Base-by-base conservation (phyloP, 768 basidiomycete genomes). In the Jaapia argillacea region DNA sequence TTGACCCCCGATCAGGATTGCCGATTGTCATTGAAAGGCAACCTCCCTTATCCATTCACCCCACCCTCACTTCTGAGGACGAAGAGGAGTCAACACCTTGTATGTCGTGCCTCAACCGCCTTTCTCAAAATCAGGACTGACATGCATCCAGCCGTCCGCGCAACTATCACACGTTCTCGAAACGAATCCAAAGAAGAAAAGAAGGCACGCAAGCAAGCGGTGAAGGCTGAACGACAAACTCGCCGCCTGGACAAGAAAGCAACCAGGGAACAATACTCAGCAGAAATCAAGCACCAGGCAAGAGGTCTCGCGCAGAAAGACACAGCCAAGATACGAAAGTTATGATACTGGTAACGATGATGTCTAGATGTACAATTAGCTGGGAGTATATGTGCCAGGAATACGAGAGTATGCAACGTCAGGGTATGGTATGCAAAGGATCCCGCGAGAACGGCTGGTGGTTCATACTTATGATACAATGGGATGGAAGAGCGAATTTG, bases 1-100 rank as follows among this genome's bases (percentile, higher is more conserved):
- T 93, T 23, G 81, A 94, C 56, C 70, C 78, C 1, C 80, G 75
- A 50, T 90, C 85, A 0, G 90, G 89, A 2, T 63, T 92, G 6
- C 91, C 90, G 3, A 58, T 66, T 23, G 65, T 84, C n/a, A n/a
- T n/a, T n/a, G n/a, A n/a, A n/a, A n/a, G n/a, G n/a, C n/a, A n/a
- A n/a, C n/a, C n/a, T n/a, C n/a, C n/a, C n/a, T n/a, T n/a, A n/a
- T n/a, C n/a, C n/a, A n/a, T n/a, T n/a, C n/a, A n/a, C n/a, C 22
- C 59, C 24, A 35, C 23, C 24, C 31, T 16, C 16, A 10, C 36
- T 23, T 2, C 36, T 33, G 40, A 24, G 45, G 24, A 44, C 31
- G 24, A 23, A 37, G 27, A 44, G 4, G 40, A 45, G 21, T 44
- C 42, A 24, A 46, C 44, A 14, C 44, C 44, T 2, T n/a, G n/a